A percentile compares a stretch with the other conserved stretches of the same genome.
phyloP scores from a whole-genome alignment of 371 early-diverging fungal species.

The Mucor irregularis region DNA sequence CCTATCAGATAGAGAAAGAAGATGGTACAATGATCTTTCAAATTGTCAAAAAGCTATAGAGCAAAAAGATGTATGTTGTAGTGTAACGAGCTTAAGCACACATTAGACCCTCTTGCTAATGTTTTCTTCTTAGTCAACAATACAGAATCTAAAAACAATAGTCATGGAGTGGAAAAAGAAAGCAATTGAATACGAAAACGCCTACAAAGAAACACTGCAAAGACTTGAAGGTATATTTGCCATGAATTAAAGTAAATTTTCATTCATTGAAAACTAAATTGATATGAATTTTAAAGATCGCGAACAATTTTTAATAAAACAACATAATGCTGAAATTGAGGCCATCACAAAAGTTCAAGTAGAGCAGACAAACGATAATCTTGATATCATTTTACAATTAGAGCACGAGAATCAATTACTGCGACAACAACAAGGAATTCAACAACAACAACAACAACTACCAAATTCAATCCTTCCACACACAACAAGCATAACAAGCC shows the following conservation, averaged over 20 bases:
- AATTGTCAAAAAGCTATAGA: slow-evolving; percentile 20
- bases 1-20: slow-evolving; percentile 14
- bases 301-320: slow-evolving; percentile 19
- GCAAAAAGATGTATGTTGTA: slow-evolving; percentile 18
- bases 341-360: slow-evolving; percentile 14
- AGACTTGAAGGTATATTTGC: slow-evolving; percentile 13
- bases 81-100: background rate
- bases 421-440: background rate
- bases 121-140: slow-evolving; percentile 7
- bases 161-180: slow-evolving; percentile 26
- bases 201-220: slow-evolving; percentile 3
- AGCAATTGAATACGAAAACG: slow-evolving; percentile 13
- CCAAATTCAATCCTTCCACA: background rate
- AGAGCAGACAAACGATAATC: slow-evolving; percentile 17
- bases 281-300: slow-evolving; percentile 8
- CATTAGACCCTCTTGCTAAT: background rate
- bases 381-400: slow-evolving; percentile 14
- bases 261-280: background rate
- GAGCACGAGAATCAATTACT: slow-evolving; percentile 16
- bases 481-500: slow-evolving; percentile 5
- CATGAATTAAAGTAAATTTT: no score
- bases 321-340: slow-evolving; percentile 20
- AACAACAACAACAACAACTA: slow-evolving; percentile 5
- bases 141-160: slow-evolving; percentile 18
- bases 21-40: slow-evolving; percentile 5